These are phyloP conservation scores for Scleroderma citrinum DNA, from an alignment of 768 basidiomycete species.

Conservation along the genomic window DNA sequence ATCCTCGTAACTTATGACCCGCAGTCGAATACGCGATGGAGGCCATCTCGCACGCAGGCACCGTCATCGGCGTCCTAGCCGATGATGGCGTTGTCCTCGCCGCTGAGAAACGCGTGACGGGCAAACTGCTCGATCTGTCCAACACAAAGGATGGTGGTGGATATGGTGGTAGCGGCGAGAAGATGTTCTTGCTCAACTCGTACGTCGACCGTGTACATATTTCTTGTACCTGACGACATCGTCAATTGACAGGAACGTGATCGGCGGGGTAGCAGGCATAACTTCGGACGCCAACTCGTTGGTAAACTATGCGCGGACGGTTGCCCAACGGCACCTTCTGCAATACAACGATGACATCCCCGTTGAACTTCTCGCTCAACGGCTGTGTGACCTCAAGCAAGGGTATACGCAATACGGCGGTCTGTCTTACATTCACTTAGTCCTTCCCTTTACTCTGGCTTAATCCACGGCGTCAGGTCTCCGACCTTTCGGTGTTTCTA, in stretches of 20 bases:
- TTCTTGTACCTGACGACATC: slow-evolving; percentile 1
- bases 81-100: slow-evolving; percentile 89
- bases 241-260: slow-evolving; percentile 66
- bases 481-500: slow-evolving; percentile 95
- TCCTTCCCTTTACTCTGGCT: neutral
- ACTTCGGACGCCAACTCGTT: slow-evolving; percentile 98
- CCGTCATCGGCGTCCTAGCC: slow-evolving; percentile 88
- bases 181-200: slow-evolving; percentile 95
- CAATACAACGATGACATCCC: slow-evolving; percentile 97
- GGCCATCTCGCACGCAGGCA: slow-evolving; percentile 93
- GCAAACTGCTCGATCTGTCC: slow-evolving; percentile 91
- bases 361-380: slow-evolving; percentile 90
- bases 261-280: slow-evolving; percentile 91
- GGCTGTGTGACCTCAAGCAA: slow-evolving; percentile 95
- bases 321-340: slow-evolving; percentile 85
- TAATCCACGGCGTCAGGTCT: slow-evolving; percentile 47
- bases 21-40: slow-evolving; percentile 99
- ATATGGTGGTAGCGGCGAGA: slow-evolving; percentile 95
- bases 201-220: slow-evolving; percentile 29
- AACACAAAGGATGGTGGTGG: slow-evolving; percentile 73
- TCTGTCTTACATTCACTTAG: slow-evolving; percentile 26
- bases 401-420: slow-evolving; percentile 98
- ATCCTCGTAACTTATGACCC: slow-evolving; percentile 1
- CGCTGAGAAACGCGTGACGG: slow-evolving; percentile 97
- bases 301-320: slow-evolving; percentile 87